phyloP scores from a whole-genome alignment of 2,329 filamentous ascomycete species.

The Hymenoscyphus linearis region DNA sequence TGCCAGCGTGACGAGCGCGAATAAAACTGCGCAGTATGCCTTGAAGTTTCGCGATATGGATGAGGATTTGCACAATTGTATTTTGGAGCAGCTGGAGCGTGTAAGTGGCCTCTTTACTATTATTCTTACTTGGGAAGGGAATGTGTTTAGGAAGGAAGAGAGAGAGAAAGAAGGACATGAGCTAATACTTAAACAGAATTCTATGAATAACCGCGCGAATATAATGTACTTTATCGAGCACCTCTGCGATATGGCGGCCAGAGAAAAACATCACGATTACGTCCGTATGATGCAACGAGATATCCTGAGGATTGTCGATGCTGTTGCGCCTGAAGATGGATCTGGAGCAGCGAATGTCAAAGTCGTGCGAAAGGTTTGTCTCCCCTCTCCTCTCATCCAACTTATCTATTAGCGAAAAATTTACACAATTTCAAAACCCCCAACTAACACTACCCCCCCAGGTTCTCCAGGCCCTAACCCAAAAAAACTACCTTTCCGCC shows the following conservation, averaged over 20 bases:
- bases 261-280: slow-evolving; percentile 73
- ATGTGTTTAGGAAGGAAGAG: not conserved
- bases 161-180: not conserved
- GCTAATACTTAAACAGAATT: slow-evolving; percentile 51
- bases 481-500: slow-evolving; percentile 66
- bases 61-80: slow-evolving; percentile 95
- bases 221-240: slow-evolving; percentile 99
- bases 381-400: not conserved
- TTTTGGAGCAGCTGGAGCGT: slow-evolving; percentile 87
- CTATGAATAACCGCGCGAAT: slow-evolving; percentile 95
- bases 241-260: slow-evolving; percentile 62
- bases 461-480: slow-evolving; percentile 63
- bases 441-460: no score
- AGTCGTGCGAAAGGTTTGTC: slow-evolving; percentile 62
- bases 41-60: slow-evolving; percentile 91
- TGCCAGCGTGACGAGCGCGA: slow-evolving; percentile 80
- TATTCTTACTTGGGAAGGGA: not conserved
- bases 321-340: slow-evolving; percentile 81
- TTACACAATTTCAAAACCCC: no score
- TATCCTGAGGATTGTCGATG: slow-evolving; percentile 85
- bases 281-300: slow-evolving; percentile 93
- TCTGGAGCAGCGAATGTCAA: slow-evolving; percentile 91
- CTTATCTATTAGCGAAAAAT: not conserved
- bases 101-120: slow-evolving; percentile 41
- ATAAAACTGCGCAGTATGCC: slow-evolving; percentile 92